Evolutionary conservation across 306 rosid genomes (phyloP), one percentile per base, ranked within the genome.

Genomic region (Cicer chorassanicum): DNA sequence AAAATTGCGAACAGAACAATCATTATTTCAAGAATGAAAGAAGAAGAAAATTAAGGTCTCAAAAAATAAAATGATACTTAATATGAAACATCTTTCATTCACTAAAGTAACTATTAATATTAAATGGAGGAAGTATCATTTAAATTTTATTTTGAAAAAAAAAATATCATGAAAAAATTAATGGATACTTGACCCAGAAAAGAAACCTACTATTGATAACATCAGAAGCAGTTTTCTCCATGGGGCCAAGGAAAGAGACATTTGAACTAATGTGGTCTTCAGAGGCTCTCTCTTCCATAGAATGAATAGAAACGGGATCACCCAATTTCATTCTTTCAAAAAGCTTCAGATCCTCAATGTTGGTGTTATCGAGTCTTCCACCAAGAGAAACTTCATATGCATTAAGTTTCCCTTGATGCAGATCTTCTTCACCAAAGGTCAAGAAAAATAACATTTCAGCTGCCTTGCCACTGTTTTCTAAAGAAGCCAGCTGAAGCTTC

Each of bases 181-280:
- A 45, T 29, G 44, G 38, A 57, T 74, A 74, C 60, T 76, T 62
- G 68, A 56, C 45, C 77, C 9, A 13, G 15, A 62, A 68, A 55
- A 75, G 79, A 81, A 68, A 91, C 98, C 51, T 91, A 93, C 98
- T 88, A 75, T 84, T 81, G 41, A 83, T 82, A 73, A 93, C 84
- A 78, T 91, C 96, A 75, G 90, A 89, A 67, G 87, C 86, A 81
- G 87, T 43, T 75, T 82, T 82, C 72, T 86, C 91, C 90, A 86
- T 87, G 96, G 92, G 91, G 76, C 87, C 87, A 78, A 93, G 87
- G 69, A 84, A 86, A 80, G 92, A 84, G 83, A 86, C 57, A 86
- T 91, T 87, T 80, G 89, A 83, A 82, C 54, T 76, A 61, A 77
- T 19, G 9, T 57, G 80, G 66, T 80, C 82, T 64, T 78, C 86